Evolutionary conservation across 371 early-diverging fungal genomes (phyloP).

Genomic region (Mucor piriformis): DNA sequence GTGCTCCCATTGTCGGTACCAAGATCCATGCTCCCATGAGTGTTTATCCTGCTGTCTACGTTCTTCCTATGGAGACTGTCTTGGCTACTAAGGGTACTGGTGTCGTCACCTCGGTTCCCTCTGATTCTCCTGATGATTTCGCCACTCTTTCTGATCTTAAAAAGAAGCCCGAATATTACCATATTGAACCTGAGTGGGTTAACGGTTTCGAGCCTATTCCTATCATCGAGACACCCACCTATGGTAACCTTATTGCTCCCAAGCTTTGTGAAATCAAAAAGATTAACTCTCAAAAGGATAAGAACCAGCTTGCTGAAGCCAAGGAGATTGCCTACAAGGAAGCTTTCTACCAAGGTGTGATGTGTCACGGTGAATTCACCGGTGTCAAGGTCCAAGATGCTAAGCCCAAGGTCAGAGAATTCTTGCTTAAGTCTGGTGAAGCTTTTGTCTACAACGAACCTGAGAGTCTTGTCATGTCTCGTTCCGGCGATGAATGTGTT

Average conservation of each 20-base stretch:
- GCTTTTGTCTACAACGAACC: conserved; percentile 97
- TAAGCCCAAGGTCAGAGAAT: conserved; percentile 82
- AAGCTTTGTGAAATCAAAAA: conserved; percentile 87
- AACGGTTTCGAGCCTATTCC: conserved; percentile 80
- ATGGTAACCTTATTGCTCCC: conserved; percentile 86
- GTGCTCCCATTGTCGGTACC: conserved; percentile 85
- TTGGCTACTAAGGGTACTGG: conserved; percentile 97
- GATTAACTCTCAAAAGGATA: conserved; percentile 96
- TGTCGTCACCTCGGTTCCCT: conserved; percentile 97
- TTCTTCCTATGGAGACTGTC: conserved; percentile 97
- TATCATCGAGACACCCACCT: conserved; percentile 86
- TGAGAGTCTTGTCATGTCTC: conserved; percentile 92
- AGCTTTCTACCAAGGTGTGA: conserved; percentile 93
- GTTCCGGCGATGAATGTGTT: conserved; percentile 98
- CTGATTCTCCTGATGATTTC: conserved; percentile 97
- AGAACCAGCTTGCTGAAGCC: conserved; percentile 85
- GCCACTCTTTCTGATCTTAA: conserved; percentile 87
- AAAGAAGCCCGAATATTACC: conserved; percentile 93
- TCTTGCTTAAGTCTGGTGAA: conserved; percentile 69
- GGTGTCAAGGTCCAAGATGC: conserved; percentile 93
- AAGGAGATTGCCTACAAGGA: conserved; percentile 98
- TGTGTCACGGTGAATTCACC: conserved; percentile 81
- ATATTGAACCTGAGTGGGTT: conserved; percentile 89
- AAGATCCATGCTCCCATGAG: conserved; percentile 91
- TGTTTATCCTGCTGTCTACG: conserved; percentile 79